phyloP scores from a whole-genome alignment of 495 filamentous ascomycete species.

The Patellaria atrata region DNA sequence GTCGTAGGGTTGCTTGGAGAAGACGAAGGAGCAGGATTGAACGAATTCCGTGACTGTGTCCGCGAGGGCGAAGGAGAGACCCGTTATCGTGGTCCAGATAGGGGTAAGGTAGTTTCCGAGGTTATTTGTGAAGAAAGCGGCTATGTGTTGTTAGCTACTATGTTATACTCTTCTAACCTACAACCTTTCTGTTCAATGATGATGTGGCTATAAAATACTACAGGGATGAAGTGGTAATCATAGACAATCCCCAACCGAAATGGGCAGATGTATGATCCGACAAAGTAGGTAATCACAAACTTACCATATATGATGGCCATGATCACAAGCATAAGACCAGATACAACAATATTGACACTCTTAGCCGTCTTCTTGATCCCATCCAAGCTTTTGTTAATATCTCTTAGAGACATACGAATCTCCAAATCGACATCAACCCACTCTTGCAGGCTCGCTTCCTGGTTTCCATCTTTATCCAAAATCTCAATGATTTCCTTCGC shows the following conservation, averaged over 20 bases:
- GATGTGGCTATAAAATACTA: no score
- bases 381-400: neutral
- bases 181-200: no score
- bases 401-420: neutral
- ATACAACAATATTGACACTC: neutral
- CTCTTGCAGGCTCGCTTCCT: neutral
- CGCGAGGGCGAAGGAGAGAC: constrained; percentile 5
- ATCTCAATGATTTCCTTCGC: constrained; percentile 1
- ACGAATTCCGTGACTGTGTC: constrained; percentile 4
- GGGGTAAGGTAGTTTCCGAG: constrained; percentile 3
- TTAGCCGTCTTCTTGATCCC: constrained; percentile 1
- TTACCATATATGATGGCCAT: constrained; percentile 5
- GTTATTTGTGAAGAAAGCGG: constrained; percentile 2
- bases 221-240: no score
- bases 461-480: constrained; percentile 1
- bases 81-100: constrained; percentile 3
- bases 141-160: constrained; percentile 1
- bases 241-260: no score
- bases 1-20: constrained; percentile 8
- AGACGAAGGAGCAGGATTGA: constrained; percentile 2
- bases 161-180: no score
- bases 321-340: neutral
- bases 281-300: neutral
- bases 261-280: no score
- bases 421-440: neutral